phyloP scores from a whole-genome alignment of 2,329 filamentous ascomycete genomes.

The Dactylonectria macrodidyma region DNA sequence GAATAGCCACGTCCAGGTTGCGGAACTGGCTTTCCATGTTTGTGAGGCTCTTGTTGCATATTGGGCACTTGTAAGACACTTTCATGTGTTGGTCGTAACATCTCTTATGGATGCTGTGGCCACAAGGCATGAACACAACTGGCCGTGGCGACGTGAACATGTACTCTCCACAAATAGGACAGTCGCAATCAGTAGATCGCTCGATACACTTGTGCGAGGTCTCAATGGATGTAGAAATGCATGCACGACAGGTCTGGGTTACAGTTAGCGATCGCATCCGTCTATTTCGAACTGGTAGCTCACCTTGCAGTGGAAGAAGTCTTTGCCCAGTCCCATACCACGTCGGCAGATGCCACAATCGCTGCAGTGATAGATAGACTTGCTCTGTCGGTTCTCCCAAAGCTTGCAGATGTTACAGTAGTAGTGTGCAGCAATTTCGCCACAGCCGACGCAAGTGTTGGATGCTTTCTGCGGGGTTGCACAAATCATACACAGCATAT shows the following conservation, averaged over 20 bases:
- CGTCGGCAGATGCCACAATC: slow-evolving; percentile 97
- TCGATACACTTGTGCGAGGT: slow-evolving; percentile 94
- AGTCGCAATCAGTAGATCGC: slow-evolving; percentile 93
- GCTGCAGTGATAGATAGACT: slow-evolving; percentile 94
- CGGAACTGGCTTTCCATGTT: slow-evolving; percentile 98
- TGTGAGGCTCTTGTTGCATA: slow-evolving; percentile 95
- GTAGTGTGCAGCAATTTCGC: slow-evolving; percentile 85
- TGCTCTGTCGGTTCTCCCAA: slow-evolving; percentile 94
- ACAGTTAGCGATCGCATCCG: slow-evolving; percentile 32
- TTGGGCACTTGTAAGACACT: slow-evolving; percentile 94
- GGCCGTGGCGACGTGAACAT: slow-evolving; percentile 92
- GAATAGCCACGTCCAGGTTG: slow-evolving; percentile 89
- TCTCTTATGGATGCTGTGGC: slow-evolving; percentile 92
- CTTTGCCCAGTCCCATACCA: slow-evolving; percentile 92
- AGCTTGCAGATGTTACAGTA: slow-evolving; percentile 96
- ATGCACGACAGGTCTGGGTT: slow-evolving; percentile 86
- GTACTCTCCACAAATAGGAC: slow-evolving; percentile 96
- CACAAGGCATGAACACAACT: slow-evolving; percentile 95
- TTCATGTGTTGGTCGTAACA: slow-evolving; percentile 93
- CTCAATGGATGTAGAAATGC: slow-evolving; percentile 90
- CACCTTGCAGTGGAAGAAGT: slow-evolving; percentile 99
- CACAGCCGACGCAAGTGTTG: slow-evolving; percentile 84
- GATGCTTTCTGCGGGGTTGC: slow-evolving; percentile 85
- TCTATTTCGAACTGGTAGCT: slow-evolving; percentile 37
- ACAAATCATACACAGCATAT: slow-evolving; percentile 99